Evolutionary conservation across 2,329 filamentous ascomycete genomes (phyloP).

Genomic region (Neofusicoccum kwambonambiense): DNA sequence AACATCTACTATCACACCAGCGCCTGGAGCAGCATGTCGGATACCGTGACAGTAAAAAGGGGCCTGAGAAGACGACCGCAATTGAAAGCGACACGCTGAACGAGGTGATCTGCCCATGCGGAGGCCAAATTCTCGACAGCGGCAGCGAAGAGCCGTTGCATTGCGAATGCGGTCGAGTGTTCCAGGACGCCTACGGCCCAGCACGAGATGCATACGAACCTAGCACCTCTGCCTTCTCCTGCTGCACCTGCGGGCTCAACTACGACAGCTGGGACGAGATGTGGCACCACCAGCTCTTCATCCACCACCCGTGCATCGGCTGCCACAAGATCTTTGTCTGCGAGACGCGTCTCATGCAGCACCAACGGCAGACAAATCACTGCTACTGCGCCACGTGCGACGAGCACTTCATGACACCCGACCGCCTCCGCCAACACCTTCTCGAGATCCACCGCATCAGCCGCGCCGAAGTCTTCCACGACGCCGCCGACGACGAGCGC

Average conservation of each 20-base stretch:
- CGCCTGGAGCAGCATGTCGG: constrained; percentile 11
- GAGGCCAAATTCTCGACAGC: background rate
- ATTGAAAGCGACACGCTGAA: constrained; percentile 13
- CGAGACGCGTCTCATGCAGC: constrained; percentile 7
- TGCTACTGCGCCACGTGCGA: constrained; percentile 14
- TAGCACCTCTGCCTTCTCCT: constrained; percentile 1
- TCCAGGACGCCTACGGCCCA: constrained; percentile 10
- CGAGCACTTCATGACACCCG: constrained; percentile 17
- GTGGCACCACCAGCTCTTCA: constrained; percentile 16
- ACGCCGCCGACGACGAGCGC: constrained; percentile 2
- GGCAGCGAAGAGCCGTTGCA: background rate
- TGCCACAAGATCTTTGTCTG: constrained; percentile 17
- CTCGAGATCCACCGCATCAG: background rate
- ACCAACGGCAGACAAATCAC: constrained; percentile 10
- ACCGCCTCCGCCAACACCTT: constrained; percentile 18
- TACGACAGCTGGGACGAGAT: constrained; percentile 18
- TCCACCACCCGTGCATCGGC: constrained; percentile 19
- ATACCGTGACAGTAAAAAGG: constrained; percentile 17
- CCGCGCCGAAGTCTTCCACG: constrained; percentile 12
- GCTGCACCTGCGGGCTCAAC: background rate
- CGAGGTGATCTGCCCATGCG: constrained; percentile 15
- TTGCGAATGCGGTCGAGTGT: constrained; percentile 6
- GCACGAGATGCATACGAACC: constrained; percentile 1
- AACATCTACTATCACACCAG: constrained; percentile 17
- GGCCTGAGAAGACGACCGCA: background rate